Base-by-base conservation (phyloP, 2,329 filamentous ascomycete genomes). In the Phialophora expanda region DNA sequence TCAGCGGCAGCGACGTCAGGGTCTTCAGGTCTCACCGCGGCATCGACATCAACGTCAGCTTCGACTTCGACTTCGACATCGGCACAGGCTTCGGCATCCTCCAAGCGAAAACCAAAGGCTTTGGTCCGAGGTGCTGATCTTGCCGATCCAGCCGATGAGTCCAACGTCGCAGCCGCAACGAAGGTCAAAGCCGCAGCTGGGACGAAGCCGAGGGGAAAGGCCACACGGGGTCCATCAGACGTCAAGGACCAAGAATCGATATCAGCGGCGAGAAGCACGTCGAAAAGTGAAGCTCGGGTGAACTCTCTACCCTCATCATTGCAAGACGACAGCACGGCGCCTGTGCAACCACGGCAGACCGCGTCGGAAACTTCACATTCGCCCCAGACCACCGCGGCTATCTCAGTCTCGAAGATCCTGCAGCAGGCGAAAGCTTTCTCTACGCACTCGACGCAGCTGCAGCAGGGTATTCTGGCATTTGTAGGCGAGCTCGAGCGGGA, bases 341-440 rank as follows among this genome's bases (percentile, higher is more conserved):
- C 38, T n/a, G 17, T n/a, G 17, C 14, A 2, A 44, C 17, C 17
- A 38, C 34, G 17, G 32, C 55, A 20, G 17, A 24, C 17, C 55
- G 11, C 11, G 17, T n/a, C 38, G 7, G 38, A 44, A n/a, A 44
- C 38, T n/a, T 44, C 38, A 44, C 14, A 2, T 44, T 11, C 14
- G 14, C 2, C 38, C 6, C 38, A 44, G 38, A 44, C 17, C 17
- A 7, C 38, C 6, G 6, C 17, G 17, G 38, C 17, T 44, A n/a
- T 44, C 17, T 5, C 14, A 41, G 17, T 17, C 14, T 67, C 65
- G 6, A 41, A 59, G 48, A 69, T 69, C 30, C 54, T 69, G 20
- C 56, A 61, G 32, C 67, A 66, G 24, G 62, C 63, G 4, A 59
- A 44, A n/a, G 62, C 62, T 1, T 69, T 69, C 30, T 57, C 59